A percentile compares a stretch with the other conserved stretches of the same genome.
phyloP scores from a whole-genome alignment of 2,329 filamentous ascomycete genomes.

The Drechslera avenae region DNA sequence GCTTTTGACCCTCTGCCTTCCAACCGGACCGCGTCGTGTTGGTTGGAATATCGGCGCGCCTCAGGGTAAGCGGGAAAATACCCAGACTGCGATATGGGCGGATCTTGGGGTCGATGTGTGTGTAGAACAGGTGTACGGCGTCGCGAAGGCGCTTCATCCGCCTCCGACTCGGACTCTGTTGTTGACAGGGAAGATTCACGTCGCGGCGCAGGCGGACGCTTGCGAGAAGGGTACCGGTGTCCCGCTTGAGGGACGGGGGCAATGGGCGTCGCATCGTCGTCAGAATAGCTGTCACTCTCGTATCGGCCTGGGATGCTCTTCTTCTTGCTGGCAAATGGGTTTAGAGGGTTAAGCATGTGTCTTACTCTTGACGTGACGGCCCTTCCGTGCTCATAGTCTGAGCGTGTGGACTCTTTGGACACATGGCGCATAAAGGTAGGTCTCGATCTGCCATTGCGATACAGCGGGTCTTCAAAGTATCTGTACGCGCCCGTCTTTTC shows the following conservation, averaged over 20 bases:
- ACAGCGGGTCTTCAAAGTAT: constrained; percentile 58
- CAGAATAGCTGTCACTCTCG: constrained; percentile 36
- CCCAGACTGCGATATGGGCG: constrained; percentile 45
- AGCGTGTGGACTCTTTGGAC: constrained; percentile 37
- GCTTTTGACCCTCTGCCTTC: constrained; percentile 25
- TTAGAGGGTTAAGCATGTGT: constrained; percentile 46
- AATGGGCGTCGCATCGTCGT: constrained; percentile 39
- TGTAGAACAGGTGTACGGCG: constrained; percentile 42
- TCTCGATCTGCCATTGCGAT: constrained; percentile 52
- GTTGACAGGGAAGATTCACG: constrained; percentile 44
- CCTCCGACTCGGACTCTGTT: constrained; percentile 40
- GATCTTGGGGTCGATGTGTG: constrained; percentile 52
- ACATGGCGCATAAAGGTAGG: constrained; percentile 51
- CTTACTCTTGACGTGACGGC: constrained; percentile 38
- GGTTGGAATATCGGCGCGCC: constrained; percentile 34
- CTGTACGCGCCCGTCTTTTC: constrained; percentile 52
- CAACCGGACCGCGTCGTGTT: constrained; percentile 20
- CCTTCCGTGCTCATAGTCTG: constrained; percentile 36
- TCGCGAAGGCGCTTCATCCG: constrained; percentile 31
- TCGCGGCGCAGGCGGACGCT: constrained; percentile 39
- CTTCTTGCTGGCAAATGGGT: constrained; percentile 21
- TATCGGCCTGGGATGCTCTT: constrained; percentile 35
- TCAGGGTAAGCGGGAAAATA: constrained; percentile 47
- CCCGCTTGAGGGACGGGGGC: constrained; percentile 28
- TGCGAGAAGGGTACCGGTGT: constrained; percentile 33